Evolutionary conservation across 2,329 filamentous ascomycete genomes (phyloP).

Genomic region (Ciborinia camelliae): DNA sequence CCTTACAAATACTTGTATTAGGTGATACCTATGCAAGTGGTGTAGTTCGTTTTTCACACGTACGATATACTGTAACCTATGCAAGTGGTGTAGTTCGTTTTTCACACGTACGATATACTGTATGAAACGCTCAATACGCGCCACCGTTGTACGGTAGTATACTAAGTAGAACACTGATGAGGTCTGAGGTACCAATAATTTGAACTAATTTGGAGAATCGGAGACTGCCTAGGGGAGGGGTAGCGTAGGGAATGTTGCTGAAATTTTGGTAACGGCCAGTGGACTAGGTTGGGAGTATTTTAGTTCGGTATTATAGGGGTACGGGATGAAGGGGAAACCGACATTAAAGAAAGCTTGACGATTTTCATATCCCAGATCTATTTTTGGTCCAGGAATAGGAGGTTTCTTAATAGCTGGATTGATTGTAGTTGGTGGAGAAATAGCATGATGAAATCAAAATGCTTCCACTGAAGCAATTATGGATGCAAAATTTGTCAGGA

Average conservation of each 20-base stretch:
- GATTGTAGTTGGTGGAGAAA: neutral
- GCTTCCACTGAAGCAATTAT: neutral
- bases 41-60: too few relatives aligned
- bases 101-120: too few relatives aligned
- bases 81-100: too few relatives aligned
- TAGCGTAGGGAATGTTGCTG: neutral
- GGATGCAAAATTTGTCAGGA: neutral
- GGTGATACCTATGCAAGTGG: too few relatives aligned
- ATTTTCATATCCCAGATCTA: neutral
- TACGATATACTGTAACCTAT: too few relatives aligned
- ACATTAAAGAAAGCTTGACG: neutral
- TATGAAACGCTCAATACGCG: too few relatives aligned
- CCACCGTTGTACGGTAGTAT: too few relatives aligned
- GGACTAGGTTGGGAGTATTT: neutral
- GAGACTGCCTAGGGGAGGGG: neutral
- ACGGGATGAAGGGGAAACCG: neutral
- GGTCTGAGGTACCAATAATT: too few relatives aligned
- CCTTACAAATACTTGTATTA: too few relatives aligned
- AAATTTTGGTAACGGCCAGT: neutral
- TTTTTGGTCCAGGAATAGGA: neutral
- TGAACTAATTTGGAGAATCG: neutral
- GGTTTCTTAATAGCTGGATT: neutral
- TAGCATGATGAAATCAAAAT: neutral
- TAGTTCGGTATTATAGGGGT: neutral
- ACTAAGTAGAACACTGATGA: too few relatives aligned